Base-by-base conservation (phyloP, 768 basidiomycete species). In the Lactarius deliciosus region DNA sequence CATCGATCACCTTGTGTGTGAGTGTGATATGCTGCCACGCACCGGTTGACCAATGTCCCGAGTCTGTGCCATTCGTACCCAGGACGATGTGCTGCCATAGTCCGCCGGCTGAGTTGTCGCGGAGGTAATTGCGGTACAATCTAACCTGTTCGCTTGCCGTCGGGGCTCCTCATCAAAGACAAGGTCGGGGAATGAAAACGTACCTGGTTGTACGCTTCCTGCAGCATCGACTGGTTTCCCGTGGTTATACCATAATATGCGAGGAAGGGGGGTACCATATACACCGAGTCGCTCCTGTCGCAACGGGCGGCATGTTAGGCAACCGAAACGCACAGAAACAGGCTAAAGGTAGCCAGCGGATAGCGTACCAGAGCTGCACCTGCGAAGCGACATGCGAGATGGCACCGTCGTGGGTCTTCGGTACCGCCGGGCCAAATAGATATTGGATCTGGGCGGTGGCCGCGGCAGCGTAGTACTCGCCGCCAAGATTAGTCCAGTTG, bases 201-300 rank as follows among this genome's bases (percentile, higher is more conserved):
- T 36, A 73, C 71, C 65, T 94, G 93, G 16, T 80, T 82, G 76
- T 89, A 89, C 2, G 91, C 86, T 63, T 87, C 85, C 2, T 73
- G 73, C 20, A 94, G 69, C 20, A 92, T 76, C 0, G 84, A 82
- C 36, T 79, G 73, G 74, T 94, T 90, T 30, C 75, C 69, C 0
- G 85, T 85, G 36, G 80, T 68, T 13, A 85, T 84, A 40, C 90
- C 94, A 73, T 92, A 93, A 75, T 92, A 94, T 0, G 93, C 91
- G 11, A 95, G 76, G 75, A 94, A 96, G 0, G 92, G 91, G 0
- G 92, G 92, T 0, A 88, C 89, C 92, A 93, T 93, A 74, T 88
- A 93, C 13, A 90, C 82, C 61, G 82, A 93, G 73, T 93, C 92
- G 60, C 85, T 85, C 90, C 91, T 91, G 64, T 9, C 2, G 66